phyloP scores from a whole-genome alignment of 163 green algal genomes.

The Trebouxia gelatinosa region DNA sequence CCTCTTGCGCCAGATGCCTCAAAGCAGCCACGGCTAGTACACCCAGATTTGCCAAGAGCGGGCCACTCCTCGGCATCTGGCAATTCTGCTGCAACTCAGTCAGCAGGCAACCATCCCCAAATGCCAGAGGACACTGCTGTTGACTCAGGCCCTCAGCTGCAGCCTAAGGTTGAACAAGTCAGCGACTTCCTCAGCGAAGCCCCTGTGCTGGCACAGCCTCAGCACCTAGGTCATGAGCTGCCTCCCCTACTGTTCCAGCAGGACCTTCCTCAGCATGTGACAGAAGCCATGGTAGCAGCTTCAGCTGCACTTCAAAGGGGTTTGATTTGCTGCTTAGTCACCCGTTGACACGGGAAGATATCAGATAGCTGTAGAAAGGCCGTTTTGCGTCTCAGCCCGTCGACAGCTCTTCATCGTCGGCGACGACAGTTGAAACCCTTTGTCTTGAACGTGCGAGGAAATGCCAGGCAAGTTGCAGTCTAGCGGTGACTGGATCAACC shows the following conservation, averaged over 20 bases:
- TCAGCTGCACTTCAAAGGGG: too few relatives aligned
- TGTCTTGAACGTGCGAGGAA: too few relatives aligned
- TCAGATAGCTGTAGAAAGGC: too few relatives aligned
- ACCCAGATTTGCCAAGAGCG: background rate
- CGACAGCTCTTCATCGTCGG: too few relatives aligned
- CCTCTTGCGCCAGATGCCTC: background rate
- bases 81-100: conserved; percentile 21
- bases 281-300: too few relatives aligned
- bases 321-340: too few relatives aligned
- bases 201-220: background rate
- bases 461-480: too few relatives aligned
- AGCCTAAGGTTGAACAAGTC: background rate
- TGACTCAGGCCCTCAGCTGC: background rate
- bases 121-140: conserved; percentile 14
- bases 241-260: conserved; percentile 16
- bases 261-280: too few relatives aligned
- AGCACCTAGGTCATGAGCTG: conserved; percentile 9
- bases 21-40: background rate
- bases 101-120: conserved; percentile 3
- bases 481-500: too few relatives aligned
- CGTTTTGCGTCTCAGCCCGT: too few relatives aligned
- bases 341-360: too few relatives aligned
- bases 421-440: too few relatives aligned
- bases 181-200: background rate
- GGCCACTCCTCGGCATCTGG: conserved; percentile 6